Evolutionary conservation across 2,329 filamentous ascomycete genomes (phyloP).

Genomic region (Diaporthe caulivora): DNA sequence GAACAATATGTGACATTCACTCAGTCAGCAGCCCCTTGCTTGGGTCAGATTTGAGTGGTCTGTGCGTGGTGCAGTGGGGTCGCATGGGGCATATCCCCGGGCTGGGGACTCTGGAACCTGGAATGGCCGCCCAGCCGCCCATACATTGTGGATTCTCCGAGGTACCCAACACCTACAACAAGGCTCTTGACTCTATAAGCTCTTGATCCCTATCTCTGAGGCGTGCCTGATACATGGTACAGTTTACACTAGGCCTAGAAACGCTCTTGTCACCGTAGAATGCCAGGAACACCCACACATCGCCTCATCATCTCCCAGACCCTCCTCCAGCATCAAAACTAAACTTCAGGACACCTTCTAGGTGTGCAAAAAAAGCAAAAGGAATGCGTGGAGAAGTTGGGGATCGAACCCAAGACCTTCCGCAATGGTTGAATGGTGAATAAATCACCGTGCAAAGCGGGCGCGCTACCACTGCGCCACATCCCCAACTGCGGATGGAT

Average conservation of each 20-base stretch:
- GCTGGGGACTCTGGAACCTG: not conserved
- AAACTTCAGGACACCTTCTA: not conserved
- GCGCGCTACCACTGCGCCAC: slow-evolving; percentile 37
- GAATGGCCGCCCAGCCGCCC: not conserved
- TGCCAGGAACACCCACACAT: no score
- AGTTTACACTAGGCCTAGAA: not conserved
- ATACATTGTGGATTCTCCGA: not conserved
- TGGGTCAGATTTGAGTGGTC: not conserved
- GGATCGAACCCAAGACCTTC: slow-evolving; percentile 36
- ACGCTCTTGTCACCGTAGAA: not conserved
- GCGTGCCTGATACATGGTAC: no score
- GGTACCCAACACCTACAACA: not conserved
- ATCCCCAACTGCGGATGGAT: slow-evolving; percentile 9
- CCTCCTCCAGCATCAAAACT: no score
- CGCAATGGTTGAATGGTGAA: not conserved
- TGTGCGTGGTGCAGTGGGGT: not conserved
- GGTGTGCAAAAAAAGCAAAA: not conserved
- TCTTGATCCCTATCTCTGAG: not conserved
- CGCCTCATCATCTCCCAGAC: not conserved
- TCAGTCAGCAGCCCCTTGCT: not conserved
- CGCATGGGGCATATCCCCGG: not conserved
- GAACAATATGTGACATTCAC: not conserved
- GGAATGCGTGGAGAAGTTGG: slow-evolving; percentile 15
- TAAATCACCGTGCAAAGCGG: slow-evolving; percentile 31
- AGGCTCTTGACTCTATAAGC: not conserved